Conservation (phyloP, 352 stramenopile genomes). For the Pythium brachiatum region DNA sequence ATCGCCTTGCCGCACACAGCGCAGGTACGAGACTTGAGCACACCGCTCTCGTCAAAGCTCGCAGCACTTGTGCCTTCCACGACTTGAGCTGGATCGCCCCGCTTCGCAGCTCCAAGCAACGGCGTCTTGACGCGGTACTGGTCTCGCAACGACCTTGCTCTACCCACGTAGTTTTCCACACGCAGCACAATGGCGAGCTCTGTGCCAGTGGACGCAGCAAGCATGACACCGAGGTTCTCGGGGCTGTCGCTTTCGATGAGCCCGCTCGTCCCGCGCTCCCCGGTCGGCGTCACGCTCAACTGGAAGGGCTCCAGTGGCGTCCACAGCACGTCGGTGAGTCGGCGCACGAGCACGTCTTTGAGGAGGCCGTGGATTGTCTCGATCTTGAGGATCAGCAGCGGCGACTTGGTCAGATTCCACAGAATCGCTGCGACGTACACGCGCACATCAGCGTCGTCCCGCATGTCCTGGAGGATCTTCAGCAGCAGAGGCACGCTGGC, state of each 20-base stretch:
- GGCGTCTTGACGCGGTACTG: conserved; percentile 39
- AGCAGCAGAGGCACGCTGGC: conserved; percentile 44
- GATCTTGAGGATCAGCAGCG: conserved; percentile 59
- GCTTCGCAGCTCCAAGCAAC: neutral
- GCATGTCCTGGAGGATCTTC: conserved; percentile 35
- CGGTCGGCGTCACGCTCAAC: conserved; percentile 36
- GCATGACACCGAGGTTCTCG: conserved; percentile 58
- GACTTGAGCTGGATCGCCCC: neutral
- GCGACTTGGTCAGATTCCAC: conserved; percentile 74
- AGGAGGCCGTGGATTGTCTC: conserved; percentile 73
- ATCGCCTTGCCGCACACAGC: conserved; percentile 50
- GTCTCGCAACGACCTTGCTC: conserved; percentile 34
- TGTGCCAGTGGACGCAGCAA: conserved; percentile 45
- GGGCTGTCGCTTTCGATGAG: conserved; percentile 50
- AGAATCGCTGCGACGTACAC: conserved; percentile 50
- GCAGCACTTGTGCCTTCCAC: conserved; percentile 34
- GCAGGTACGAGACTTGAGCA: conserved; percentile 48
- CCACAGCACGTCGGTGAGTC: conserved; percentile 50
- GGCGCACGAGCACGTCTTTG: conserved; percentile 46
- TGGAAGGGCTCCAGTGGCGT: conserved; percentile 50
- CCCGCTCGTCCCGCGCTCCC: conserved; percentile 40
- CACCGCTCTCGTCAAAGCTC: conserved; percentile 58
- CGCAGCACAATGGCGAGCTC: conserved; percentile 47
- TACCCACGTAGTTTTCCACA: conserved; percentile 60
- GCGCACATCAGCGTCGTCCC: conserved; percentile 37